A percentile compares a stretch with the other conserved stretches of the same genome.
phyloP scores from a whole-genome alignment of 371 early-diverging fungal genomes.

The Mucor ambiguus region DNA sequence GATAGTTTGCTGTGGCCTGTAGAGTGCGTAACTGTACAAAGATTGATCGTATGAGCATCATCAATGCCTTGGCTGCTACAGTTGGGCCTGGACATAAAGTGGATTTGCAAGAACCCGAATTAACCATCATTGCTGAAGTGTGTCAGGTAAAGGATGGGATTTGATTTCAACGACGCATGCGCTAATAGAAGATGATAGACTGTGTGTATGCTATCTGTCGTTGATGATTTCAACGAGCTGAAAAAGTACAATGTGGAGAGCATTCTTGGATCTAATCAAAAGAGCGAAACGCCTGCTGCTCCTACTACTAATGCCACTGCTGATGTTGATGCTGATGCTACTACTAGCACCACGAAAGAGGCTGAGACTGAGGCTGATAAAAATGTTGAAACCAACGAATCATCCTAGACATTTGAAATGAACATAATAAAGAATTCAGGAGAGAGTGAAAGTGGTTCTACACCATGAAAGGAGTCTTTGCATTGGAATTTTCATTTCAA shows the following conservation, averaged over 20 bases:
- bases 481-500: constrained; percentile 5
- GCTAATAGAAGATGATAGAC: constrained; percentile 36
- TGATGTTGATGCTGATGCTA: background rate
- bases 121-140: constrained; percentile 69
- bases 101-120: constrained; percentile 63
- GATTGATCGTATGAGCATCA: constrained; percentile 59
- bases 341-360: background rate
- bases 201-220: constrained; percentile 75
- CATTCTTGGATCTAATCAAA: constrained; percentile 38
- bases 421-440: background rate
- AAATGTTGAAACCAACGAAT: background rate
- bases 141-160: constrained; percentile 56
- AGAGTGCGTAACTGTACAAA: constrained; percentile 67
- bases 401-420: background rate
- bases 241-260: constrained; percentile 74
- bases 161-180: background rate
- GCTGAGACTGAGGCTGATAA: constrained; percentile 1
- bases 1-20: constrained; percentile 69
- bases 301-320: background rate
- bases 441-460: background rate
- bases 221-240: constrained; percentile 61
- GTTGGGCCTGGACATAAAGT: constrained; percentile 65
- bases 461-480: background rate
- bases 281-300: background rate
- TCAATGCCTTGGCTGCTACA: constrained; percentile 53